Base-by-base conservation (phyloP, 257 asterid species). In the Penstemon eatonii region DNA sequence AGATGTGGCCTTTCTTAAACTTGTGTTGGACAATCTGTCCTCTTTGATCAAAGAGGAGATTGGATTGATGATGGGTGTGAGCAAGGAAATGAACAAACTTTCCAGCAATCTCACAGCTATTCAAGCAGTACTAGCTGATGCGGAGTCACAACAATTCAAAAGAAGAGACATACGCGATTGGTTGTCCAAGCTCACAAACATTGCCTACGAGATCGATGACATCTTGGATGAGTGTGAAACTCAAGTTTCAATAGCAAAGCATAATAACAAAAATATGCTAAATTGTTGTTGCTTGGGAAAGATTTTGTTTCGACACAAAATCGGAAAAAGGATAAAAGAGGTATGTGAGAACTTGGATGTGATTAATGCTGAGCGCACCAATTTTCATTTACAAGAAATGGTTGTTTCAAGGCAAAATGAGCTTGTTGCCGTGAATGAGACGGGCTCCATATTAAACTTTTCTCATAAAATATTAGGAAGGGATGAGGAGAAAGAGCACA, bases 41-140 rank as follows among this genome's bases (percentile, higher is more conserved):
- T 15, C 18, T 15, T 15, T 15, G 18, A 15, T 15, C 18, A 15
- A 15, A 15, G 18, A 15, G 18, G 18, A 15, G 18, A 15, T 80
- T 8, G 82, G 80, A 63, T 44, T 76, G 82, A 53, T 80, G 7
- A 38, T 67, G 51, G 82, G 82, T 13, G 65, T 64, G 0, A 38
- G 71, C 6, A 25, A 60, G 7, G 82, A 80, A 54, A 70, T 80
- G 75, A 65, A 51, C 43, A 80, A 67, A 50, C 78, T 80, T 3
- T 51, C 64, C 7, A 75, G 77, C 63, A 57, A 12, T 45, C 43
- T 74, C 36, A 56, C 70, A 15, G 57, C 75, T 7, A 67, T 76
- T 51, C 79, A 80, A 60, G 77, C 73, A 3, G 85, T 74, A 18
- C 18, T 79, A 1, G 71, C 59, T 41, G 84, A 79, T 72, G 84